Evolutionary conservation across 2,329 filamentous ascomycete species (phyloP).

Genomic region (Beauveria pseudobassiana): DNA sequence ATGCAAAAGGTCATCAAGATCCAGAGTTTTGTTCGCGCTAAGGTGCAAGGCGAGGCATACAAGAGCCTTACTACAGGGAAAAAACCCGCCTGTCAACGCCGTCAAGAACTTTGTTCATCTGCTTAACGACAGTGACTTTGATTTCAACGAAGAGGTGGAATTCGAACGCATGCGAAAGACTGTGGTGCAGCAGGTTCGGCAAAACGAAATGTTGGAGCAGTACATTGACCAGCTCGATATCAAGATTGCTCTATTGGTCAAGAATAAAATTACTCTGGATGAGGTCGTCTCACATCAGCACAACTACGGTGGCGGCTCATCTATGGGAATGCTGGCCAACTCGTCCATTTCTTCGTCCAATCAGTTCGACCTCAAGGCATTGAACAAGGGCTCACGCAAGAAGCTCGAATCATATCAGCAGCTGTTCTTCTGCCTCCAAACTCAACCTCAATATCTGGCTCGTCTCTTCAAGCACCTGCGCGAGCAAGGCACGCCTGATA

Average conservation of each 20-base stretch:
- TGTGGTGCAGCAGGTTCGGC: slow-evolving; percentile 92
- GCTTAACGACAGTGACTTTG: slow-evolving; percentile 95
- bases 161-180: slow-evolving; percentile 93
- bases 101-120: slow-evolving; percentile 98
- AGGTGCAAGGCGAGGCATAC: slow-evolving; percentile 95
- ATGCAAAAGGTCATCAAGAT: slow-evolving; percentile 99
- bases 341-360: slow-evolving; percentile 83
- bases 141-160: slow-evolving; percentile 97
- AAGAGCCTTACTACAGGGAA: slow-evolving; percentile 94
- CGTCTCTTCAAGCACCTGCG: slow-evolving; percentile 78
- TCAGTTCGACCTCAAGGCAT: slow-evolving; percentile 90
- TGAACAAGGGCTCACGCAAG: slow-evolving; percentile 92
- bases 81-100: slow-evolving; percentile 92
- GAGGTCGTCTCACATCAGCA: slow-evolving; percentile 96
- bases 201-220: slow-evolving; percentile 94
- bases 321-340: slow-evolving; percentile 77
- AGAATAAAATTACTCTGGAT: slow-evolving; percentile 98
- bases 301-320: slow-evolving; percentile 78
- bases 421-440: slow-evolving; percentile 94
- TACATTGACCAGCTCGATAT: slow-evolving; percentile 98
- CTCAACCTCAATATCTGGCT: slow-evolving; percentile 89
- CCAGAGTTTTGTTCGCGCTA: slow-evolving; percentile 90
- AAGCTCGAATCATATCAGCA: slow-evolving; percentile 97
- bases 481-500: slow-evolving; percentile 78
- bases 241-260: slow-evolving; percentile 95